Conservation (phyloP, 441 rosid species). For the Erodium moschatum region DNA sequence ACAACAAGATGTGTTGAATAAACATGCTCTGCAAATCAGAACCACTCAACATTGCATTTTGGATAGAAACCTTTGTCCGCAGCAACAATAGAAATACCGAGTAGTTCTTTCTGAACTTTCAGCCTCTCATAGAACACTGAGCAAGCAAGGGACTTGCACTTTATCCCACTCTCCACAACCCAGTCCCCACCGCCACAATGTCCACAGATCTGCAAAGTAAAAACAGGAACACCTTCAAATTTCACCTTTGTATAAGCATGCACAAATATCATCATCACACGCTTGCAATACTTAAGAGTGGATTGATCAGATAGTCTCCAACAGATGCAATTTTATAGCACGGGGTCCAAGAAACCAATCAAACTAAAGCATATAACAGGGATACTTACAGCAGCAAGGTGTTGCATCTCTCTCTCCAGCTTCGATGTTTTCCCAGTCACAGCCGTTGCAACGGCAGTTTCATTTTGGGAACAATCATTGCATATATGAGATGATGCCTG, state of each 20-base stretch:
- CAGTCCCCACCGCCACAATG: slow-evolving; percentile 98
- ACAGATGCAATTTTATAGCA: too few relatives aligned
- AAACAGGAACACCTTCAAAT: not conserved
- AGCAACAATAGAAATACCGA: slow-evolving; percentile 53
- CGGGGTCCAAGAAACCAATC: not conserved
- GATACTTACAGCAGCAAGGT: slow-evolving; percentile 64
- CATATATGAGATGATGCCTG: slow-evolving; percentile 59
- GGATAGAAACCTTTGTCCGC: slow-evolving; percentile 61
- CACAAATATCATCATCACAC: too few relatives aligned
- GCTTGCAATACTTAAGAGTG: too few relatives aligned
- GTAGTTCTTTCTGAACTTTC: slow-evolving; percentile 83
- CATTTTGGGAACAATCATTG: slow-evolving; percentile 46
- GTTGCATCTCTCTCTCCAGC: slow-evolving; percentile 82
- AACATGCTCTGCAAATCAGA: slow-evolving; percentile 27
- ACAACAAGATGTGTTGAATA: too few relatives aligned
- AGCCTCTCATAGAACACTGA: slow-evolving; percentile 81
- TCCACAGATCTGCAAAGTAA: slow-evolving; percentile 59
- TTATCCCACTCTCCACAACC: slow-evolving; percentile 75
- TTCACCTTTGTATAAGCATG: not conserved
- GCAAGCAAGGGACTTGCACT: slow-evolving; percentile 82
- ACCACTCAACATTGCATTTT: slow-evolving; percentile 80
- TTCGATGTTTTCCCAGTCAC: slow-evolving; percentile 69
- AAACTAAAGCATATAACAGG: not conserved
- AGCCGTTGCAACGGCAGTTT: slow-evolving; percentile 50
- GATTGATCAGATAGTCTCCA: too few relatives aligned